Evolutionary conservation across 176 grass and related monocot species (phyloP).

Genomic region (Musa beccarii): DNA sequence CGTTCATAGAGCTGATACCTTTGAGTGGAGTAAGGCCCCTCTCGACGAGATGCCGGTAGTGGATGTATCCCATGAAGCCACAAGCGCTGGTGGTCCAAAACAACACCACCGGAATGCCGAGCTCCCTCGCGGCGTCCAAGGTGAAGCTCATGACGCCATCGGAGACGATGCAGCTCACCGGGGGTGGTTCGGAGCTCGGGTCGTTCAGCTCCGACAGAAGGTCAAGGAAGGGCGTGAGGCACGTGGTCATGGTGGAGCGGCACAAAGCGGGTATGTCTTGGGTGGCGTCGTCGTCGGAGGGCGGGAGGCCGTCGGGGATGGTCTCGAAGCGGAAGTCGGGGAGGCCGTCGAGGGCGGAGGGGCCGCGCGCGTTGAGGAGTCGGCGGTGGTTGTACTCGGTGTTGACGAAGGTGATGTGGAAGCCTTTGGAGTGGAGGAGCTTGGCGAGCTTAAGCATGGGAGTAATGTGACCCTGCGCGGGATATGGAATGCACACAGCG

Average conservation of each 20-base stretch:
- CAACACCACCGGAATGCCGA: neutral
- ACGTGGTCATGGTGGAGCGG: neutral
- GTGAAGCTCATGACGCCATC: conserved; percentile 15
- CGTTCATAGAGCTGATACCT: neutral
- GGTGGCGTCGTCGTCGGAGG: neutral
- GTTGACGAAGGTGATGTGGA: conserved; percentile 66
- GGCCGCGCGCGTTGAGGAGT: conserved; percentile 12
- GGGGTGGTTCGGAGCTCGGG: neutral
- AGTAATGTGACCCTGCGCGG: conserved; percentile 6
- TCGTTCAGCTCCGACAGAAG: conserved; percentile 6
- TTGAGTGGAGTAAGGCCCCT: conserved; percentile 5
- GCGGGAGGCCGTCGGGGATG: conserved; percentile 14
- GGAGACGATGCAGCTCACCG: conserved; percentile 1
- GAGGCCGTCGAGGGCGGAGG: conserved; percentile 2
- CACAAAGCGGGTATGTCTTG: conserved; percentile 6
- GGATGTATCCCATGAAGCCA: neutral
- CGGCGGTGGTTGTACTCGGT: conserved; percentile 61
- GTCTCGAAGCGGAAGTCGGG: conserved; percentile 13
- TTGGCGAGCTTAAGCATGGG: conserved; percentile 17
- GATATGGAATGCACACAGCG: conserved; percentile 9
- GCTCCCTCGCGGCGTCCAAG: conserved; percentile 2
- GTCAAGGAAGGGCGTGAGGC: neutral
- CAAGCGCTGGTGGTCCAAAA: conserved; percentile 3
- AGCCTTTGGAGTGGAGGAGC: conserved; percentile 16
- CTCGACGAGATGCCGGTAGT: neutral